Conservation (phyloP, 2,329 filamentous ascomycete species). For the Graphium sp. region DNA sequence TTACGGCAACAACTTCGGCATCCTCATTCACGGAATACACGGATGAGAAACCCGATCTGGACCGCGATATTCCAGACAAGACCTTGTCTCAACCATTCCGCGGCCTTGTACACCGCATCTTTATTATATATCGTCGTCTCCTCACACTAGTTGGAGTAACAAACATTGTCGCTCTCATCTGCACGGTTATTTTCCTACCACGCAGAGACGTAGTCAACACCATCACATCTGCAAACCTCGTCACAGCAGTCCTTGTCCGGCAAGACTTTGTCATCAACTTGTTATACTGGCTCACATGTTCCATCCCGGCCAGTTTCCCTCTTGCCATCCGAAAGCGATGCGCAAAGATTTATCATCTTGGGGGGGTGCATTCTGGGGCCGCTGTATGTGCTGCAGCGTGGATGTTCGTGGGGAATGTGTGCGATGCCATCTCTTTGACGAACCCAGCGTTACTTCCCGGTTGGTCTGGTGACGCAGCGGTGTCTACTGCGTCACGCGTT, state of each 20-base stretch:
- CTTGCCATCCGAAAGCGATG: constrained; percentile 27
- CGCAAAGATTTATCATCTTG: constrained; percentile 34
- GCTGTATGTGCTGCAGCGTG: constrained; percentile 30
- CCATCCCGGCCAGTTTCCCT: constrained; percentile 25
- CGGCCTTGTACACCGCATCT: constrained; percentile 23
- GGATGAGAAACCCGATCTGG: constrained; percentile 13
- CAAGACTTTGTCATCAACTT: constrained; percentile 35
- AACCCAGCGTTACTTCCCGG: constrained; percentile 10
- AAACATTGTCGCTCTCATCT: constrained; percentile 29
- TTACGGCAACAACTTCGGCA: background rate
- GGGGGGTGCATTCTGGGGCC: constrained; percentile 31
- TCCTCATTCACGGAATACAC: constrained; percentile 1
- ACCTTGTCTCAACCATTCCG: constrained; percentile 18
- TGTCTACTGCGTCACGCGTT: constrained; percentile 24
- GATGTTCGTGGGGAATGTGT: constrained; percentile 25
- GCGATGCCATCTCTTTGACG: constrained; percentile 14
- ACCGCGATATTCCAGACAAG: constrained; percentile 20
- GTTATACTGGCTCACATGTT: constrained; percentile 27
- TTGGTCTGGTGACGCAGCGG: constrained; percentile 11
- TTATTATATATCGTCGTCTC: constrained; percentile 37
- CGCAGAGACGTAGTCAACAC: constrained; percentile 19
- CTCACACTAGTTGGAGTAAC: constrained; percentile 33
- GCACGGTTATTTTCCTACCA: constrained; percentile 18
- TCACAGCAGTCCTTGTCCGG: constrained; percentile 30
- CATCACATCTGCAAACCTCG: constrained; percentile 29